These are phyloP conservation scores for Aspergillus candidus DNA, from an alignment of 2,329 filamentous ascomycete genomes.

Conservation along the genomic window DNA sequence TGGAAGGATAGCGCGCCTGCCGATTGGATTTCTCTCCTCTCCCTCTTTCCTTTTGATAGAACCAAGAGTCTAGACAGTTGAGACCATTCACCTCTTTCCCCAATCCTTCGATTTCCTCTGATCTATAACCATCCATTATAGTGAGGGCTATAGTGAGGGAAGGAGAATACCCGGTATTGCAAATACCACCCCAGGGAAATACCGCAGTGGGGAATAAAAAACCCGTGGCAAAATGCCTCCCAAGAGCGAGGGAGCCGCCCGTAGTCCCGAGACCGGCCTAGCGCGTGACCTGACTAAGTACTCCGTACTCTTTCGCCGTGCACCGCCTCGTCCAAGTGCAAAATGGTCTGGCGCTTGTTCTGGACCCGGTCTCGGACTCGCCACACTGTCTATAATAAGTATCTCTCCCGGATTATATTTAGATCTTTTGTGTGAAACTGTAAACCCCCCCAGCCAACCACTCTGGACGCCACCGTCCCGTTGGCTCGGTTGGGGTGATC, in stretches of 20 bases:
- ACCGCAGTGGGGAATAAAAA: conserved; percentile 11
- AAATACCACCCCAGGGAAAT: conserved; percentile 3
- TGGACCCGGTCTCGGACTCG: no score
- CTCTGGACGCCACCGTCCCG: no score
- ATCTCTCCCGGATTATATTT: no score
- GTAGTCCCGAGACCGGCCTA: conserved; percentile 22
- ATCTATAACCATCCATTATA: no score
- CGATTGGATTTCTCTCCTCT: conserved; percentile 8
- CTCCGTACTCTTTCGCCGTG: conserved; percentile 5
- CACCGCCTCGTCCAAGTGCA: conserved; percentile 6
- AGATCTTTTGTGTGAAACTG: no score
- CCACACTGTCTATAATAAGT: no score
- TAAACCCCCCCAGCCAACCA: no score
- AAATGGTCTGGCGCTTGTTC: neutral
- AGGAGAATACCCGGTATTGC: neutral
- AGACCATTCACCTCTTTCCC: no score
- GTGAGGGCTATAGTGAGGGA: no score
- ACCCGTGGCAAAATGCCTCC: conserved; percentile 32
- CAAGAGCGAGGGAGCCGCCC: conserved; percentile 14
- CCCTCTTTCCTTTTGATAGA: neutral
- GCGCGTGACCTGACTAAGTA: conserved; percentile 4
- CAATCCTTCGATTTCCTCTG: no score
- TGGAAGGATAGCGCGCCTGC: conserved; percentile 18
- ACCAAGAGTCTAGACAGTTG: no score
- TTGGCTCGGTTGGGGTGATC: no score